Base-by-base conservation (phyloP, 495 filamentous ascomycete genomes). In the Patellaria atrata region DNA sequence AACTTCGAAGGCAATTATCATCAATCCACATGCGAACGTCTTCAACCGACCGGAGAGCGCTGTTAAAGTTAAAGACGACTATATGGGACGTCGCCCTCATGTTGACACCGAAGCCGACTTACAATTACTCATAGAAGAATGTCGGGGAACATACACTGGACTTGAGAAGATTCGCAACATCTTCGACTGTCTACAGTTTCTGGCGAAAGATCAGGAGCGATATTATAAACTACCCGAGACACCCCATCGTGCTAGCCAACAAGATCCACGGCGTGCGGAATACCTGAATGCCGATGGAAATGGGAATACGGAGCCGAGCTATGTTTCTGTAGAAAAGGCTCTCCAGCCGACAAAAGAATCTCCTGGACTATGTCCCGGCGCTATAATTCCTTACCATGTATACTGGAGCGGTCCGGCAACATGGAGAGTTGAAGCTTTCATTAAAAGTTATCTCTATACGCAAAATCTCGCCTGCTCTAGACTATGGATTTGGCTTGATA, bases 401-500 rank as follows among this genome's bases (percentile, higher is more conserved):
- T 72, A 71, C 59, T 72, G 68, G 68, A 69, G 65, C 11, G 68
- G 68, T 2, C 61, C 64, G 5, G 63, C 68, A 8, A 70, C 66
- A 2, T 72, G 68, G 68, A 54, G 68, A 13, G 62, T 71, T 24
- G 68, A 72, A 31, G 43, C 70, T 9, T 72, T 72, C 44, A 48
- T 71, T 51, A 72, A 72, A 51, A 59, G 57, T 19, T 67, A 71
- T 43, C 54, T 72, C 1, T 65, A 72, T 48, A 71, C 67, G 0
- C 68, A 72, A 32, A 70, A 70, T 25, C 50, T 72, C 5, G 58
- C 68, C 1, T 72, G 68, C 40, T 65, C 58, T 11, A 50, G 64
- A 20, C 54, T 72, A 1, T 65, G 58, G 47, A 37, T 72, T 8
- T 72, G 68, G 68, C 52, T 72, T 6, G 68, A 72, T 38, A 54